Conservation (phyloP, 306 rosid species). For the Glycine tomentella region DNA sequence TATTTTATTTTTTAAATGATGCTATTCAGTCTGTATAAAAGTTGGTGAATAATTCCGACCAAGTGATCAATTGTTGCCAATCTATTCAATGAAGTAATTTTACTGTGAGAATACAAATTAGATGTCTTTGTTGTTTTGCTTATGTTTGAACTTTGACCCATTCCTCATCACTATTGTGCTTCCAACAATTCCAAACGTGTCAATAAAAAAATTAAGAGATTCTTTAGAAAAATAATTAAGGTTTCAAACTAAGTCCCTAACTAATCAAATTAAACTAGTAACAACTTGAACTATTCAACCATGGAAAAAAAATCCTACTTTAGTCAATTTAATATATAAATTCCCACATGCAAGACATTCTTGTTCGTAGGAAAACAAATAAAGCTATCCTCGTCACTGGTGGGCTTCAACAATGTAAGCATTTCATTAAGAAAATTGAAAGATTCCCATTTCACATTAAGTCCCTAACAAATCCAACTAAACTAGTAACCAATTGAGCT, state of each 20-base stretch:
- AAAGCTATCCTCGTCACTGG: constrained; percentile 16
- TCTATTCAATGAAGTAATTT: constrained; percentile 8
- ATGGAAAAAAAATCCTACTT: not conserved
- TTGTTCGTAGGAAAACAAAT: not conserved
- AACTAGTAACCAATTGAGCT: constrained; percentile 40
- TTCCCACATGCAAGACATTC: constrained; percentile 40
- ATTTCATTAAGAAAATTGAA: not conserved
- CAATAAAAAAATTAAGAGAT: not conserved
- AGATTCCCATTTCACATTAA: not conserved
- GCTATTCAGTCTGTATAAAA: not conserved
- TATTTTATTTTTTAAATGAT: not conserved
- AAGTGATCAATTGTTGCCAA: not conserved
- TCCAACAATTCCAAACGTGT: constrained; percentile 7
- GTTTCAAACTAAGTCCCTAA: constrained; percentile 19
- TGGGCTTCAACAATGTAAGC: constrained; percentile 18
- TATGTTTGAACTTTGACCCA: constrained; percentile 1
- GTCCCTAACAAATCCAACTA: constrained; percentile 44
- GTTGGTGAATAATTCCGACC: not conserved
- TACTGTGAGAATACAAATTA: not conserved
- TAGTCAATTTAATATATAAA: constrained; percentile 29
- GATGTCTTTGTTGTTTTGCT: constrained; percentile 1
- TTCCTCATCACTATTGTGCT: not conserved
- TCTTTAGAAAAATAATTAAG: not conserved
- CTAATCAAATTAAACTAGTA: constrained; percentile 44
- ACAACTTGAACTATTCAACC: constrained; percentile 32